A percentile compares a stretch with the other conserved stretches of the same genome.
phyloP scores from a whole-genome alignment of 1,284 basidiomycete species.

The Trametes polyzona region DNA sequence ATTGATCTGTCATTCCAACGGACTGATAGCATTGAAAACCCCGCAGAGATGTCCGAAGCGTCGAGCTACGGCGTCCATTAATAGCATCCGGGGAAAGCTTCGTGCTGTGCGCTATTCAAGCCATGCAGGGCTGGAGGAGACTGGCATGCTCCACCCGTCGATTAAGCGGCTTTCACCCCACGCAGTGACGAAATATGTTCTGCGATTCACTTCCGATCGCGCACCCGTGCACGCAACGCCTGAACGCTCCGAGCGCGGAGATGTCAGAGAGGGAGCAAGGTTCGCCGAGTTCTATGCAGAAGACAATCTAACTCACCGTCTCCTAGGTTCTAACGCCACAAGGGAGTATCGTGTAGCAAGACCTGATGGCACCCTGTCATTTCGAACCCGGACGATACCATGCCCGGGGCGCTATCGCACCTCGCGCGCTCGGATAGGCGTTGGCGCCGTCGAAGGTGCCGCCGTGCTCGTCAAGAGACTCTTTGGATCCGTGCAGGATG shows the following conservation, averaged over 20 bases:
- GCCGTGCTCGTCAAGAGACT: background rate
- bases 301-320: background rate
- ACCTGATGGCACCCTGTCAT: slow-evolving; percentile 7
- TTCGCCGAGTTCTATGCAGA: background rate
- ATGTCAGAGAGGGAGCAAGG: background rate
- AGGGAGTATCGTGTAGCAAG: background rate
- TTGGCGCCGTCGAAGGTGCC: background rate
- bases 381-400: background rate
- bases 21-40: background rate
- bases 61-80: background rate
- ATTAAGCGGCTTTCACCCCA: background rate
- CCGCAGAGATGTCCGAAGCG: background rate
- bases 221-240: background rate
- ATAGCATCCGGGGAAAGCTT: background rate
- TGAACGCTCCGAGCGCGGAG: background rate
- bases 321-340: slow-evolving; percentile 1
- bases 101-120: background rate
- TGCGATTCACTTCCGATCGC: background rate
- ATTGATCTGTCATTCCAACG: background rate
- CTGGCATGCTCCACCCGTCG: background rate
- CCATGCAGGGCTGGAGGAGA: background rate
- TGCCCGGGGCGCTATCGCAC: background rate
- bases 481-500: background rate
- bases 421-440: background rate
- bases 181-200: background rate